phyloP scores from a whole-genome alignment of 73 alveolate species.

The Durusdinium trenchii region DNA sequence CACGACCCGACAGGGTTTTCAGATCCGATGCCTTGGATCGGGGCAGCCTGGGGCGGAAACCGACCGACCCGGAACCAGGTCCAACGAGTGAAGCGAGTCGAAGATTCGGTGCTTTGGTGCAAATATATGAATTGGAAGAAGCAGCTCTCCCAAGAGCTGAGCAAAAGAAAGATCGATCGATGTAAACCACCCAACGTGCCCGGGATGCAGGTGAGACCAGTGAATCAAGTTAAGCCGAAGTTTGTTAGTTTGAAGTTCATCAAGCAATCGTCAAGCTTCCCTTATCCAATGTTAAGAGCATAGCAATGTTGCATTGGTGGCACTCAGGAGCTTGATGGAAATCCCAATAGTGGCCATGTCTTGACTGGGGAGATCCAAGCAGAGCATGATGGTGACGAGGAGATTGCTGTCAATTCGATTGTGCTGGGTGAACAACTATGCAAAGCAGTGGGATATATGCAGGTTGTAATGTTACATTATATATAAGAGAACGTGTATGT shows the following conservation, averaged over 20 bases:
- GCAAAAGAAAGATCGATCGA: background rate
- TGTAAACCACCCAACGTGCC: constrained; percentile 42
- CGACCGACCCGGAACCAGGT: constrained; percentile 4
- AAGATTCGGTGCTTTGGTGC: constrained; percentile 72
- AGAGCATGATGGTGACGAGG: constrained; percentile 73
- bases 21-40: too few relatives aligned
- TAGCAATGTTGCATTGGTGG: too few relatives aligned
- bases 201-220: background rate
- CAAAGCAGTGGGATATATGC: too few relatives aligned
- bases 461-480: too few relatives aligned
- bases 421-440: background rate
- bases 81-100: constrained; percentile 43
- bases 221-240: background rate
- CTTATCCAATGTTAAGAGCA: too few relatives aligned
- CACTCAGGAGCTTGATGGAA: constrained; percentile 46
- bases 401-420: background rate
- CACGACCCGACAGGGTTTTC: too few relatives aligned
- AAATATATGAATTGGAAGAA: constrained; percentile 57
- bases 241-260: too few relatives aligned
- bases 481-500: too few relatives aligned
- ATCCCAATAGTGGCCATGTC: constrained; percentile 66
- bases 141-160: background rate
- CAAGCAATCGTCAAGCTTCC: too few relatives aligned
- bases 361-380: constrained; percentile 22
- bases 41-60: background rate